Evolutionary conservation across 352 stramenopile genomes (phyloP).

Genomic region (Phytophthora rubi): DNA sequence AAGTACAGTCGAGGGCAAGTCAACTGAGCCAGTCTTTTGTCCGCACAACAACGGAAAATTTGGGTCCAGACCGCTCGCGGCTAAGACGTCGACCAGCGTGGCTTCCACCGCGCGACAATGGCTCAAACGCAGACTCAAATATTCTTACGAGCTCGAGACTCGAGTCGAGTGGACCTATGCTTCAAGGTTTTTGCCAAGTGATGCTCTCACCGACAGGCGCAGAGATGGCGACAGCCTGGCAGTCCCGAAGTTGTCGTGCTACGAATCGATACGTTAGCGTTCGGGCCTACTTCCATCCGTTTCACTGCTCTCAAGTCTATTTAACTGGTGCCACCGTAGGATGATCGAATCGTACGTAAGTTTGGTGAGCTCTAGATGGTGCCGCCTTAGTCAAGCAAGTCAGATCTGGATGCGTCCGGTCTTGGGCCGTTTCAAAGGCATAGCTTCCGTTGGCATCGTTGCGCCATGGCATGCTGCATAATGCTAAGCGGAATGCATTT

Average conservation of each 20-base stretch:
- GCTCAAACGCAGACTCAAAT: neutral
- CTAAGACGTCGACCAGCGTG: constrained; percentile 7
- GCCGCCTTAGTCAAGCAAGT: neutral
- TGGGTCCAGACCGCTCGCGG: constrained; percentile 10
- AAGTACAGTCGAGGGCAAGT: neutral
- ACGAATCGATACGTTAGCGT: neutral
- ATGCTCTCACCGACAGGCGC: constrained; percentile 8
- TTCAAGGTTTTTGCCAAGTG: neutral
- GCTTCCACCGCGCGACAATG: constrained; percentile 4
- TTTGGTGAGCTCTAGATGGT: neutral
- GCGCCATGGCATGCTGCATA: neutral
- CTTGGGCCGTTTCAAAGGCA: neutral
- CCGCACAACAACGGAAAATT: constrained; percentile 16
- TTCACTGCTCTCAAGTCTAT: neutral
- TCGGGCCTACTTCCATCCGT: neutral
- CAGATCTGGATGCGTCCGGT: neutral
- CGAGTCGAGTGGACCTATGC: neutral
- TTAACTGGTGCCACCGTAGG: too few species aligned
- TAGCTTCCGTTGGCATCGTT: constrained; percentile 2
- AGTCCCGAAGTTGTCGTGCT: neutral
- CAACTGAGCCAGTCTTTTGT: constrained; percentile 1
- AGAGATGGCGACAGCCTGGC: constrained; percentile 6
- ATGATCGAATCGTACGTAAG: too few species aligned
- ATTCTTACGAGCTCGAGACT: neutral
- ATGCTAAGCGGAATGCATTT: neutral